These are phyloP conservation scores for Metschnikowia similis DNA, from an alignment of 805 yeast genomes.

Conservation along the genomic window DNA sequence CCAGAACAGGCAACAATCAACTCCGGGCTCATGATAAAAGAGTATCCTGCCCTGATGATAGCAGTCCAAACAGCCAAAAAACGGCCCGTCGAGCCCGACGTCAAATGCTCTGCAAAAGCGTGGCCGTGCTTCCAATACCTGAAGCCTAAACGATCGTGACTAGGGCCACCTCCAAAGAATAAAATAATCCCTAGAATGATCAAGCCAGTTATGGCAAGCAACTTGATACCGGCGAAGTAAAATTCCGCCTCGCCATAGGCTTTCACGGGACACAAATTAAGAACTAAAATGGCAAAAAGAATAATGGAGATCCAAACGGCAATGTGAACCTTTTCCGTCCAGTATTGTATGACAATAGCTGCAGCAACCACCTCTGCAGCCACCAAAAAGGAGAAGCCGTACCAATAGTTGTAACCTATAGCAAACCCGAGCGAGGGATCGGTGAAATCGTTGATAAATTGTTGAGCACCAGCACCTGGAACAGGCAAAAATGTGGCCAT, in stretches of 20 bases:
- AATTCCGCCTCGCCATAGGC: slow-evolving; percentile 18
- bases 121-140: slow-evolving; percentile 21
- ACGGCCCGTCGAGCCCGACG: slow-evolving; percentile 24
- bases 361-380: slow-evolving; percentile 19
- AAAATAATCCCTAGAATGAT: slow-evolving; percentile 19
- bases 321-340: slow-evolving; percentile 23
- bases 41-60: slow-evolving; percentile 24
- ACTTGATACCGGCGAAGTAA: slow-evolving; percentile 17
- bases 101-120: slow-evolving; percentile 42
- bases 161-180: slow-evolving; percentile 20
- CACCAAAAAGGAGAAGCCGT: slow-evolving; percentile 17
- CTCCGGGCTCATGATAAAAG: slow-evolving; percentile 45
- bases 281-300: slow-evolving; percentile 7
- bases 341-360: slow-evolving; percentile 17
- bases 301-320: slow-evolving; percentile 40
- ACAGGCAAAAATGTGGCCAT: slow-evolving; percentile 20
- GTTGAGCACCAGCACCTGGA: slow-evolving; percentile 21
- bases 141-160: slow-evolving; percentile 19
- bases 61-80: slow-evolving; percentile 24
- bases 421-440: slow-evolving; percentile 19
- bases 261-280: slow-evolving; percentile 17
- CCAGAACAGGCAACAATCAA: slow-evolving; percentile 49
- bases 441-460: slow-evolving; percentile 15
- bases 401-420: slow-evolving; percentile 19
- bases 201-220: slow-evolving; percentile 18